Evolutionary conservation across 2,329 filamentous ascomycete genomes (phyloP).

Genomic region (Bisporella sp.): DNA sequence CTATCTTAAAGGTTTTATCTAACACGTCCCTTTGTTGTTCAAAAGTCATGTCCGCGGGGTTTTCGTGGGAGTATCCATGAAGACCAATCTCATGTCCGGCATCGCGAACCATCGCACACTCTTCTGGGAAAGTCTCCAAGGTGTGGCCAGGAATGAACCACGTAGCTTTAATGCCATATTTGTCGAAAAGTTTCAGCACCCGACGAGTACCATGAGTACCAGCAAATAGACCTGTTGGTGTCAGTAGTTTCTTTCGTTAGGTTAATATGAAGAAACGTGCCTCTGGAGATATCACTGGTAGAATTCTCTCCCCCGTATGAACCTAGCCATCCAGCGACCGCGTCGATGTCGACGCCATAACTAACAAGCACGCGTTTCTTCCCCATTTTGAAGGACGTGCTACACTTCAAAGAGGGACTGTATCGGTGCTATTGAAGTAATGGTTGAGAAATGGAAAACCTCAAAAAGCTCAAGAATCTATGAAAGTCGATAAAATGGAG

Average conservation of each 20-base stretch:
- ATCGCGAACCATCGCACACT: conserved; percentile 54
- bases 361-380: conserved; percentile 47
- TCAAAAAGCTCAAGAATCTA: too few relatives aligned
- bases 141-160: conserved; percentile 60
- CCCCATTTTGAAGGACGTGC: conserved; percentile 25
- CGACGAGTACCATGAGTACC: conserved; percentile 59
- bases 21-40: conserved; percentile 72
- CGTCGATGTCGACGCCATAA: conserved; percentile 69
- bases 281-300: conserved; percentile 64
- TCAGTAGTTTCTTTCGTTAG: too few relatives aligned
- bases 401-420: too few relatives aligned
- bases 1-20: conserved; percentile 64
- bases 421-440: too few relatives aligned
- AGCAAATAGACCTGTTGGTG: conserved; percentile 50
- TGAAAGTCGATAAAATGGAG: too few relatives aligned
- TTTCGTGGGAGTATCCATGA: conserved; percentile 71
- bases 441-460: too few relatives aligned
- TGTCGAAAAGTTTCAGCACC: conserved; percentile 63
- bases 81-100: conserved; percentile 58
- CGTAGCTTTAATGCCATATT: conserved; percentile 64
- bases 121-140: conserved; percentile 60
- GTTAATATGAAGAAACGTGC: conserved; percentile 27
- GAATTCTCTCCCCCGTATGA: conserved; percentile 69
- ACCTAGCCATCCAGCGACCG: conserved; percentile 70
- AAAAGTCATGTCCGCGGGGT: conserved; percentile 61